These are phyloP conservation scores for Dacryopinax primogenitus DNA, from an alignment of 768 basidiomycete species.

Conservation along the genomic window DNA sequence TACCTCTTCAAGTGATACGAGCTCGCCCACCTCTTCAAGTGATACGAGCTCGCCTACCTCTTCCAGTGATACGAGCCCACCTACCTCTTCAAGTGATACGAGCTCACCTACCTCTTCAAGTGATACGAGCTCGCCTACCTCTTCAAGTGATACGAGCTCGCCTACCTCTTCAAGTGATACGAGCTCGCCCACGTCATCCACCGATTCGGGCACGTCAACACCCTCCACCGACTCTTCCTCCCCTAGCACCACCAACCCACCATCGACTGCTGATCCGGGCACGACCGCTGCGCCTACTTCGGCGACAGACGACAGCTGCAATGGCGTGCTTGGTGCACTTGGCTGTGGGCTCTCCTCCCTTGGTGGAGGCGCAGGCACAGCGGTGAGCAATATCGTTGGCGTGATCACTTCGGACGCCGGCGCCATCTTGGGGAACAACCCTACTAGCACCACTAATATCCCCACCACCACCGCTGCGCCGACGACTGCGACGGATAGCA, in stretches of 20 bases:
- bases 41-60: no score
- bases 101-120: no score
- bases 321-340: neutral
- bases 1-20: slow-evolving; percentile 11
- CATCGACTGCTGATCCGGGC: neutral
- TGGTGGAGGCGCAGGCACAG: neutral
- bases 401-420: neutral
- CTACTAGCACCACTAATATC: neutral
- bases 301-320: neutral
- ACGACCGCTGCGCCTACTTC: neutral
- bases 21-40: no score
- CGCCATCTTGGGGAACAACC: neutral
- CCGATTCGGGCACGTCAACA: slow-evolving; percentile 11
- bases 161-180: no score
- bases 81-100: no score
- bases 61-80: no score
- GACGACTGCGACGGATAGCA: neutral
- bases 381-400: neutral
- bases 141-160: no score
- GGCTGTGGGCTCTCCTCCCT: neutral
- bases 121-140: no score
- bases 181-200: neutral
- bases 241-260: neutral
- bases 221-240: slow-evolving; percentile 3
- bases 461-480: neutral